Percentiles rank a stretch among this genome's conserved stretches.
Evolutionary conservation across 1,284 basidiomycete species (phyloP).

Genomic region (Phlebopus sp.): DNA sequence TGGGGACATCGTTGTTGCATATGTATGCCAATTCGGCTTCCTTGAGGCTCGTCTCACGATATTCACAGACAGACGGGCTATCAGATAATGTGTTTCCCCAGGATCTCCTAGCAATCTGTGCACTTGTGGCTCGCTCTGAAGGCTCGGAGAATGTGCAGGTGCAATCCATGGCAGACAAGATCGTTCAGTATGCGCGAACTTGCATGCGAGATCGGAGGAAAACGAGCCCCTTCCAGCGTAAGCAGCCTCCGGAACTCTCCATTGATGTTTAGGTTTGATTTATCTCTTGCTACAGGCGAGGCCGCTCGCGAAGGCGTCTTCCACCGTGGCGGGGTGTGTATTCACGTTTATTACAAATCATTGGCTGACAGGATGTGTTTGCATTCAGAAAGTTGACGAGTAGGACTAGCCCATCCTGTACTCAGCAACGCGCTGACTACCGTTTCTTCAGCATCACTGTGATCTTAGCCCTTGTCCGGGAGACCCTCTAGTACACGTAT

Average conservation of each 20-base stretch:
- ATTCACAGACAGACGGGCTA: slow-evolving; percentile 75
- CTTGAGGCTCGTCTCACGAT: slow-evolving; percentile 11
- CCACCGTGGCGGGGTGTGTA: slow-evolving; percentile 65
- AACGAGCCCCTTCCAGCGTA: slow-evolving; percentile 71
- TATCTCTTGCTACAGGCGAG: slow-evolving; percentile 39
- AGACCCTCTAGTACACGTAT: slow-evolving; percentile 19
- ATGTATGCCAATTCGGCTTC: slow-evolving; percentile 43
- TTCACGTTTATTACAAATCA: slow-evolving; percentile 9
- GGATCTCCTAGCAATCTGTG: slow-evolving; percentile 68
- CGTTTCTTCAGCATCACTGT: slow-evolving; percentile 41
- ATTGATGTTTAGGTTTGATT: slow-evolving; percentile 4
- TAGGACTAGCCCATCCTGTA: slow-evolving; percentile 36
- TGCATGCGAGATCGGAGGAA: slow-evolving; percentile 66
- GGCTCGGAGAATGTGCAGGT: slow-evolving; percentile 59
- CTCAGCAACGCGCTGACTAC: slow-evolving; percentile 21
- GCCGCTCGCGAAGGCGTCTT: slow-evolving; percentile 61
- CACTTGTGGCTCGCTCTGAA: slow-evolving; percentile 55
- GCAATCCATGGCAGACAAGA: slow-evolving; percentile 66
- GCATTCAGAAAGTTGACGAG: slow-evolving; percentile 61
- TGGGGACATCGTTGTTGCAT: slow-evolving; percentile 71
- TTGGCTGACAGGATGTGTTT: slow-evolving; percentile 13
- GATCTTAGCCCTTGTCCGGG: slow-evolving; percentile 41
- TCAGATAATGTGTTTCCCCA: slow-evolving; percentile 82
- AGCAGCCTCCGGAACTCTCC: slow-evolving; percentile 23
- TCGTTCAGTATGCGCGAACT: slow-evolving; percentile 65